These are phyloP conservation scores for Venturia nashicola DNA, from an alignment of 2,329 filamentous ascomycete species.

Conservation along the genomic window DNA sequence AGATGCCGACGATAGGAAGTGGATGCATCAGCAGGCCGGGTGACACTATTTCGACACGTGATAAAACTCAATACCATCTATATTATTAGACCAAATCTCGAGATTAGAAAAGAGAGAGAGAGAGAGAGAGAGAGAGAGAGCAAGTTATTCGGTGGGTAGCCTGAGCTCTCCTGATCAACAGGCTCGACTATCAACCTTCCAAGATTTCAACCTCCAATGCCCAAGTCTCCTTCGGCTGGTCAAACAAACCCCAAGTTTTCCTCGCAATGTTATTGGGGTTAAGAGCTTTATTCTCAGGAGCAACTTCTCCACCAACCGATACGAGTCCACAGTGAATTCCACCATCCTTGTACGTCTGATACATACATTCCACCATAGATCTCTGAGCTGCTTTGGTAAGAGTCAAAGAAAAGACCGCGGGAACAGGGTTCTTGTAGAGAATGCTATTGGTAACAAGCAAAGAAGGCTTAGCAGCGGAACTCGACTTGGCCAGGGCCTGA, in stretches of 20 bases:
- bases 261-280: slow-evolving; percentile 13
- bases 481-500: slow-evolving; percentile 15
- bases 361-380: neutral
- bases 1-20: neutral
- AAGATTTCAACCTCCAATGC: slow-evolving; percentile 28
- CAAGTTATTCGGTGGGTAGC: no score
- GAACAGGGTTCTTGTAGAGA: slow-evolving; percentile 36
- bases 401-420: slow-evolving; percentile 29
- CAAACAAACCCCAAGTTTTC: slow-evolving; percentile 14
- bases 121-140: no score
- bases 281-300: slow-evolving; percentile 11
- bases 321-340: slow-evolving; percentile 16
- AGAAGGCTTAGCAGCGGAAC: slow-evolving; percentile 28
- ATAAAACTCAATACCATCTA: neutral
- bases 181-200: slow-evolving; percentile 10
- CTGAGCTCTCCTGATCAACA: neutral
- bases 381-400: slow-evolving; percentile 8
- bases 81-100: no score
- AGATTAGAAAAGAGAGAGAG: no score
- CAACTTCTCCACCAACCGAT: slow-evolving; percentile 13
- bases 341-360: neutral
- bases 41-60: neutral
- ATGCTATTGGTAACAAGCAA: slow-evolving; percentile 38
- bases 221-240: slow-evolving; percentile 23
- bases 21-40: neutral